A percentile compares a stretch with the other conserved stretches of the same genome.
These are phyloP conservation scores for Prunus salicina DNA, from an alignment of 306 rosid species.

Conservation along the genomic window DNA sequence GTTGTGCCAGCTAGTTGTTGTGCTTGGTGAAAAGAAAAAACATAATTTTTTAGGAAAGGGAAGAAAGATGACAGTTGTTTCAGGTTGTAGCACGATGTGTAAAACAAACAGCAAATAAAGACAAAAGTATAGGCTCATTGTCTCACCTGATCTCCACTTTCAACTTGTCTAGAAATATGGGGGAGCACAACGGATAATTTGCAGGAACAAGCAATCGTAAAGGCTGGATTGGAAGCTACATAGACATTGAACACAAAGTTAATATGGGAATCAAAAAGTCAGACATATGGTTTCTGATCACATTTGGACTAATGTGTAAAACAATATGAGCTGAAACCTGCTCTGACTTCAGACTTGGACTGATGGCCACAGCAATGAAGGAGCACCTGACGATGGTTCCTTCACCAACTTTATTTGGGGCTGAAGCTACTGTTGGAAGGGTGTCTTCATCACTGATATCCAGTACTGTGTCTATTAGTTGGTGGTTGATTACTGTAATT, in stretches of 20 bases:
- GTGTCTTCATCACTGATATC: conserved; percentile 62
- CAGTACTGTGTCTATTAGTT: conserved; percentile 78
- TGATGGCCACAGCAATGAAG: conserved; percentile 69
- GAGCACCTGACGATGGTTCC: conserved; percentile 83
- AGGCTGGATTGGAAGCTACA: conserved; percentile 86
- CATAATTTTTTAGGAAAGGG: no score
- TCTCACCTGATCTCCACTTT: conserved; percentile 75
- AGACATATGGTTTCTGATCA: neutral
- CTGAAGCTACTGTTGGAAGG: conserved; percentile 57
- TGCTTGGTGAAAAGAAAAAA: no score
- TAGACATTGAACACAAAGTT: conserved; percentile 22
- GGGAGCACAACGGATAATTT: conserved; percentile 81
- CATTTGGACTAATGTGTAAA: conserved; percentile 9
- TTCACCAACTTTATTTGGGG: conserved; percentile 45
- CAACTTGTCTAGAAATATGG: conserved; percentile 72
- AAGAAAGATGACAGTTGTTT: neutral
- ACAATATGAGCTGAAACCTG: conserved; percentile 69
- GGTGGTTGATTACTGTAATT: conserved; percentile 67
- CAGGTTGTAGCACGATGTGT: neutral
- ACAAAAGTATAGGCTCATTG: neutral
- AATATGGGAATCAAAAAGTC: conserved; percentile 10
- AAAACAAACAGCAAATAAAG: neutral
- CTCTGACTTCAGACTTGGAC: conserved; percentile 64
- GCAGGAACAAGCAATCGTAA: conserved; percentile 87
- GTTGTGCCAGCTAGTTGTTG: no score